Evolutionary conservation across 768 basidiomycete genomes (phyloP).

Genomic region (Agaricus blazei): DNA sequence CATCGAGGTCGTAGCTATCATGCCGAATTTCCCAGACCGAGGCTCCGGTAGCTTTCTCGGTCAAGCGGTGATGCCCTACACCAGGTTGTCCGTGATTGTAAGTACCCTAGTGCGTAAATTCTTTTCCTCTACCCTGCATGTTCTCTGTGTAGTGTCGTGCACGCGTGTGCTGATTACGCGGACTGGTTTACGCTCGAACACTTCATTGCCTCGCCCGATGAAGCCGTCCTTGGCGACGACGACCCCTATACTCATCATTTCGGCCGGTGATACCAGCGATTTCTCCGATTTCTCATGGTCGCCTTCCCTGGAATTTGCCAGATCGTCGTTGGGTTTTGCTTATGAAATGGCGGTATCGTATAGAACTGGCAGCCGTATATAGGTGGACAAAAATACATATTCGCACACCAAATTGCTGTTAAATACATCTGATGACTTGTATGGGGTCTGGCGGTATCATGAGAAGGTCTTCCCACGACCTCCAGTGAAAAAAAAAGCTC

Average conservation of each 20-base stretch:
- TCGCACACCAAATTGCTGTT: too few relatives aligned
- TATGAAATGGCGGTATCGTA: conserved; percentile 39
- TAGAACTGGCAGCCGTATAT: background rate
- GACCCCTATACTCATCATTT: conserved; percentile 40
- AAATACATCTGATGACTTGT: background rate
- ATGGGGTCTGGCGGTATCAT: background rate
- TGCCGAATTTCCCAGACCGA: conserved; percentile 34
- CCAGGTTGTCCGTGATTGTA: conserved; percentile 31
- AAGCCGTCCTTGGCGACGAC: conserved; percentile 35
- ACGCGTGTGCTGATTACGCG: conserved; percentile 42
- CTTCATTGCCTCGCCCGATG: conserved; percentile 37
- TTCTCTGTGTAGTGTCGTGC: conserved; percentile 25
- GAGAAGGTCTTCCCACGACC: background rate
- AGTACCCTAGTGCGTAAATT: conserved; percentile 28
- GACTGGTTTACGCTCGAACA: conserved; percentile 39
- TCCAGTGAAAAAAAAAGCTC: too few relatives aligned
- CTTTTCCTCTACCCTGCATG: background rate
- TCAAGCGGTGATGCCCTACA: conserved; percentile 28
- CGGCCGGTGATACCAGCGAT: conserved; percentile 39
- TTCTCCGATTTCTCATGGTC: conserved; percentile 41
- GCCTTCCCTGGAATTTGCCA: conserved; percentile 56
- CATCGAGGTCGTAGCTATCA: conserved; percentile 33
- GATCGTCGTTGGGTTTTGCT: conserved; percentile 49
- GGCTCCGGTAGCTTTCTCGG: conserved; percentile 43
- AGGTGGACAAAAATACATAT: too few relatives aligned